Evolutionary conservation across 306 rosid genomes (phyloP).

Genomic region (Rosa lucieae): DNA sequence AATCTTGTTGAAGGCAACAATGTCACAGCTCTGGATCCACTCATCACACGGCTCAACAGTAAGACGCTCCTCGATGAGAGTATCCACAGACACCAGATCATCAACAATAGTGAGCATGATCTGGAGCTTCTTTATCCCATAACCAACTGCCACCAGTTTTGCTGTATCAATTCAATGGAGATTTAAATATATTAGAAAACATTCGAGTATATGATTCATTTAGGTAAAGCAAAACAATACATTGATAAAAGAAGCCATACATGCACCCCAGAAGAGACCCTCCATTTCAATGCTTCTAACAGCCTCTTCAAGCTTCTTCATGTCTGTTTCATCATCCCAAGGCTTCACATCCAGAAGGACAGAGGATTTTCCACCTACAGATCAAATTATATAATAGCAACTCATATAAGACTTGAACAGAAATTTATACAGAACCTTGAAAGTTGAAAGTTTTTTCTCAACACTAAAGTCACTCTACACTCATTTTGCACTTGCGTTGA

Average conservation of each 20-base stretch:
- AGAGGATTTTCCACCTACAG: constrained; percentile 81
- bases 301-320: constrained; percentile 91
- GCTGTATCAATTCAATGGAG: constrained; percentile 46
- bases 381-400: background rate
- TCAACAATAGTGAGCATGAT: constrained; percentile 83
- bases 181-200: background rate
- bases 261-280: constrained; percentile 91
- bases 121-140: constrained; percentile 86
- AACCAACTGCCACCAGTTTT: constrained; percentile 79
- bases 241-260: constrained; percentile 38
- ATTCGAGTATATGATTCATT: background rate
- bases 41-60: constrained; percentile 71
- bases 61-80: constrained; percentile 69
- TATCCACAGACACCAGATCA: constrained; percentile 82
- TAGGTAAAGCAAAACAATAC: background rate
- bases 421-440: background rate
- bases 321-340: constrained; percentile 94
- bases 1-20: constrained; percentile 92
- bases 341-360: constrained; percentile 90
- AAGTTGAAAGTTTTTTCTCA: background rate
- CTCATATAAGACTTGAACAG: background rate
- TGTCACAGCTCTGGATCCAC: constrained; percentile 87
- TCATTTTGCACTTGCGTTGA: background rate
- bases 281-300: constrained; percentile 71
- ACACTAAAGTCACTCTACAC: background rate